A percentile compares a stretch with the other conserved stretches of the same genome.
Conservation (phyloP, 2,329 filamentous ascomycete species). For the Aureobasidium pullulans region DNA sequence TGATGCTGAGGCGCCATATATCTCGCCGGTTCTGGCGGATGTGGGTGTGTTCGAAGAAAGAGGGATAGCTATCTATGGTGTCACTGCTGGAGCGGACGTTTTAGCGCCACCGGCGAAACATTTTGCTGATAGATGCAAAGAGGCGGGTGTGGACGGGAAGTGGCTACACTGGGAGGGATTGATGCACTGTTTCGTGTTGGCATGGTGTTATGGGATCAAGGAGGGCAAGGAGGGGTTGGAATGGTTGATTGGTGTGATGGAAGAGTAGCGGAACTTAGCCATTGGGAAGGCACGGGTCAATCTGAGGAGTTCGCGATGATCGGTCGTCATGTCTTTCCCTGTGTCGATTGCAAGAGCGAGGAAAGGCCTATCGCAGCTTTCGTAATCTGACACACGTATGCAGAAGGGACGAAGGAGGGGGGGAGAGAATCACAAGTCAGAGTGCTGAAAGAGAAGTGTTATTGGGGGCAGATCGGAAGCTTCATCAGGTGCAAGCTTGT, state of each 20-base stretch:
- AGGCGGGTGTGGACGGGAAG: slow-evolving; percentile 40
- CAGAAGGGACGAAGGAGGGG: too few relatives aligned
- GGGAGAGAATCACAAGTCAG: too few relatives aligned
- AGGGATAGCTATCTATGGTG: slow-evolving; percentile 43
- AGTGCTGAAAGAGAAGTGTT: too few relatives aligned
- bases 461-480: too few relatives aligned
- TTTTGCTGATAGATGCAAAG: slow-evolving; percentile 40
- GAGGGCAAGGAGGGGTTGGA: slow-evolving; percentile 41
- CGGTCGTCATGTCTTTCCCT: too few relatives aligned
- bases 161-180: slow-evolving; percentile 55
- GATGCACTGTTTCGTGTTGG: slow-evolving; percentile 54
- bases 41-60: slow-evolving; percentile 32
- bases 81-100: slow-evolving; percentile 47
- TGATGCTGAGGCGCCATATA: slow-evolving; percentile 36
- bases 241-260: slow-evolving; percentile 37
- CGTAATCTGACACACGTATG: too few relatives aligned
- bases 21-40: slow-evolving; percentile 43
- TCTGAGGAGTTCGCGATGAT: not conserved
- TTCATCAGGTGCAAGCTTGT: too few relatives aligned
- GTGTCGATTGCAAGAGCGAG: too few relatives aligned
- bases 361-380: too few relatives aligned
- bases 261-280: not conserved
- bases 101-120: slow-evolving; percentile 45
- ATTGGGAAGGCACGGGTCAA: not conserved
- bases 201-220: slow-evolving; percentile 39